Evolutionary conservation across 164 flowering plant species (phyloP), one percentile per base, ranked within the genome.

Genomic region (Dillenia turbinata): DNA sequence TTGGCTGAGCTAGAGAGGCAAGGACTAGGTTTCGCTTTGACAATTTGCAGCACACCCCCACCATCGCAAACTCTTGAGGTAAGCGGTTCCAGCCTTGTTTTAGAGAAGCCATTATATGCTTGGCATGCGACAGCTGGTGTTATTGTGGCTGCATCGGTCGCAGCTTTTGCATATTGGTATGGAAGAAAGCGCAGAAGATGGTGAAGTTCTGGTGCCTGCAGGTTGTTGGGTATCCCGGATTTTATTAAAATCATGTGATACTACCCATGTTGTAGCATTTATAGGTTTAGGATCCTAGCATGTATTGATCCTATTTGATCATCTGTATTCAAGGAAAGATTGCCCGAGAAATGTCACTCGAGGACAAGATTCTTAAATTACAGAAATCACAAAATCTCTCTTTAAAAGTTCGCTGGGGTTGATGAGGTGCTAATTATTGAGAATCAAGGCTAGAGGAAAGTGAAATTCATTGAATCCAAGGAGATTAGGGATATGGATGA

Each of bases 101-200:
- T 81, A 52, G 83, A 83, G 70, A 84, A 58, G 56, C 94, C 96
- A 22, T 1, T 78, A 17, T 73, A 83, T 62, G 77, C 66, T n/a
- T 87, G 85, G 88, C 92, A 87, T 69, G 97, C 93, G 2, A 64
- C 89, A 9, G 90, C 92, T 40, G 96, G 96, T 19, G 95, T 94
- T 17, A 15, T 86, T 33, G 59, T 85, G 33, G 96, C 97, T 56
- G 84, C 83, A 10, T 89, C 98, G 1, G 62, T 90, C 16, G 90
- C 96, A 46, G 88, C 82, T 44, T 90, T 90, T 73, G 98, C 93
- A 22, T 89, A 78, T 47, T 94, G 97, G 97, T 89, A 90, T 65
- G 97, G 98, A 43, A 83, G 82, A 73, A 83, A 78, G 60, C 97
- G 91, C 49, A 71, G 85, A 13, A 80, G 92, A 73, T 89, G 98